Conservation (phyloP, 2,329 filamentous ascomycete species). For the Colletotrichum theobromicola region DNA sequence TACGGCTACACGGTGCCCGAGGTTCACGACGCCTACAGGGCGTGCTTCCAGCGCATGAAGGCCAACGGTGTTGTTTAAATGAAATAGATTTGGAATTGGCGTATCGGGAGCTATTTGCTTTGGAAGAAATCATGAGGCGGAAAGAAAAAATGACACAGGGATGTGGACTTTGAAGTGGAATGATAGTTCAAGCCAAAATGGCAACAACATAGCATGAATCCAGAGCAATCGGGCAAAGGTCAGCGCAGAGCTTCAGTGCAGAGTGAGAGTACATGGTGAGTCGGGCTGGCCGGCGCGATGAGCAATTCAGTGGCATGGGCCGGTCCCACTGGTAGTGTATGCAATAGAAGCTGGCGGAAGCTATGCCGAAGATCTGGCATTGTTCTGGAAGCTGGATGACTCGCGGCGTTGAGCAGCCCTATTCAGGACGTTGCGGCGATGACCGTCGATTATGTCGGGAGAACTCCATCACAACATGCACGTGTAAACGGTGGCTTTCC, state of each 20-base stretch:
- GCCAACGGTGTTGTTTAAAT: constrained; percentile 55
- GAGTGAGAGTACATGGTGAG: not conserved
- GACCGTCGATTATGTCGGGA: not conserved
- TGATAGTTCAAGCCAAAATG: not conserved
- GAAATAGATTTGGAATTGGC: not conserved
- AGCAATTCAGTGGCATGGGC: not conserved
- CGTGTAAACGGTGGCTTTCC: not conserved
- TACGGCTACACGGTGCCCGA: constrained; percentile 65
- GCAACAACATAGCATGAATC: not conserved
- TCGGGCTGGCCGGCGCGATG: not conserved
- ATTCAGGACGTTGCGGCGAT: not conserved
- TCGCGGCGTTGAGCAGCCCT: not conserved
- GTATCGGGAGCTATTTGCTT: not conserved
- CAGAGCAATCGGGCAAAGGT: not conserved
- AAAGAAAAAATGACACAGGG: not conserved
- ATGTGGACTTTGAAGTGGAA: not conserved
- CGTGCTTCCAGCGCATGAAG: constrained; percentile 70
- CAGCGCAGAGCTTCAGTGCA: not conserved
- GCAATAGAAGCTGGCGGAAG: not conserved
- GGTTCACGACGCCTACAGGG: constrained; percentile 65
- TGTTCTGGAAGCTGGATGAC: not conserved
- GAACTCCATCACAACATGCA: not conserved
- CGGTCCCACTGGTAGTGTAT: not conserved
- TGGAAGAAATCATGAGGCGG: not conserved
- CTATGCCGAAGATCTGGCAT: not conserved